Percentiles rank a stretch among this genome's conserved stretches.
phyloP scores from a whole-genome alignment of 1,284 basidiomycete species.

The Ganoderma boninense region DNA sequence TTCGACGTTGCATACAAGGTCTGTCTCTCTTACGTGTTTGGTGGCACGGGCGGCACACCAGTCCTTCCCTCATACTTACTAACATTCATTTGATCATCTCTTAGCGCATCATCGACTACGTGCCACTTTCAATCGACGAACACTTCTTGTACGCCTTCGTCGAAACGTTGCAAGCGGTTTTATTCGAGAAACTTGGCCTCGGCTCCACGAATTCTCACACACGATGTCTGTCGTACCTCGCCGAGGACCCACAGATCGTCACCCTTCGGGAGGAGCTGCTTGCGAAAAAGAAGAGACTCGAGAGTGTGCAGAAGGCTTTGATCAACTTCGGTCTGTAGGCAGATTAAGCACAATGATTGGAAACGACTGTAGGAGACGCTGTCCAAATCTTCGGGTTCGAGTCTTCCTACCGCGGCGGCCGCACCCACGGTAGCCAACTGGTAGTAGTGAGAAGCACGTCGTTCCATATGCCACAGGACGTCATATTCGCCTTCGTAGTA shows the following conservation, averaged over 20 bases:
- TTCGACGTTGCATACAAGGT: slow-evolving; percentile 49
- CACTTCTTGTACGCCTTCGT: slow-evolving; percentile 50
- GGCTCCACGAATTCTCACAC: slow-evolving; percentile 44
- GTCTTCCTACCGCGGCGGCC: too few species aligned
- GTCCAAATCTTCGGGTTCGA: too few species aligned
- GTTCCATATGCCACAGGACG: too few species aligned
- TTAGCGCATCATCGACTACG: slow-evolving; percentile 56
- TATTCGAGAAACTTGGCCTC: slow-evolving; percentile 50
- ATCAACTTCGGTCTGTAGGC: slow-evolving; percentile 40
- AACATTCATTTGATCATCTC: too few species aligned
- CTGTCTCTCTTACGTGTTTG: not conserved
- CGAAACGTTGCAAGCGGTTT: slow-evolving; percentile 43
- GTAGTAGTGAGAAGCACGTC: too few species aligned
- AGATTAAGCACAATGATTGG: not conserved
- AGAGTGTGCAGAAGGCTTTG: slow-evolving; percentile 45
- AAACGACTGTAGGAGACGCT: not conserved
- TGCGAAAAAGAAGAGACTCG: slow-evolving; percentile 39
- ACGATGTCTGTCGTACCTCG: slow-evolving; percentile 48
- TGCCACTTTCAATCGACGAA: slow-evolving; percentile 54
- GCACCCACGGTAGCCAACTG: too few species aligned
- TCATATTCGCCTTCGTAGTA: not conserved
- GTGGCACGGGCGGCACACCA: not conserved
- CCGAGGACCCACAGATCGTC: slow-evolving; percentile 50
- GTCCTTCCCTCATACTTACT: slow-evolving; percentile 26
- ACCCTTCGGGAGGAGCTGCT: slow-evolving; percentile 47